A percentile compares a stretch with the other conserved stretches of the same genome.
Evolutionary conservation across 2,329 filamentous ascomycete species (phyloP).

Genomic region (Bertia moriformis): DNA sequence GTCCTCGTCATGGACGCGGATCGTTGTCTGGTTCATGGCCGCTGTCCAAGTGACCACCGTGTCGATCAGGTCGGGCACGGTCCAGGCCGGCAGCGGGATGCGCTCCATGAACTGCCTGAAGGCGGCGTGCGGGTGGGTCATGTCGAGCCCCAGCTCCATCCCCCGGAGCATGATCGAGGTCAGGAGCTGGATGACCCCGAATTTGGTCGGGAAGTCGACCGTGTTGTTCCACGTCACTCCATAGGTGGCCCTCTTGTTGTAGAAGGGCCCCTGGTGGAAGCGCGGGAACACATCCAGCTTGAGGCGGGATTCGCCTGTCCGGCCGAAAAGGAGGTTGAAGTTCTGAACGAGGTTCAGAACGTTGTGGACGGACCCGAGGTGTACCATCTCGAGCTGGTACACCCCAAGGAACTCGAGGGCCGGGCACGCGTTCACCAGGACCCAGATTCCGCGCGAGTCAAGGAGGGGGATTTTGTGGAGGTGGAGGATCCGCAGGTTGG

Average conservation of each 20-base stretch:
- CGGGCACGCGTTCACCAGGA: conserved; percentile 7
- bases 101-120: neutral
- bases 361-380: conserved; percentile 7
- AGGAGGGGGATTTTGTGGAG: conserved; percentile 11
- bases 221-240: neutral
- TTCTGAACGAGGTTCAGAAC: conserved; percentile 6
- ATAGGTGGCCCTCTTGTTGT: neutral
- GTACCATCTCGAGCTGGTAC: conserved; percentile 13
- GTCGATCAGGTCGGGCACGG: neutral
- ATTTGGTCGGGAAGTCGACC: neutral
- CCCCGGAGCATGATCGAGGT: neutral
- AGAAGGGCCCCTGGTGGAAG: neutral
- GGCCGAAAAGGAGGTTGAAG: neutral
- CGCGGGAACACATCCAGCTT: neutral
- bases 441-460: conserved; percentile 6
- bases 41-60: neutral
- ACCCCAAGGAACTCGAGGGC: conserved; percentile 10
- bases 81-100: neutral
- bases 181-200: neutral
- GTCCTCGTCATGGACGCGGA: neutral
- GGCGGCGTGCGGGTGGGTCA: neutral
- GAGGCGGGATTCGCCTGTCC: neutral
- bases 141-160: neutral
- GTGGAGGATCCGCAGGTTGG: conserved; percentile 8
- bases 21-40: neutral